A percentile compares a stretch with the other conserved stretches of the same genome.
Conservation (phyloP, 116 monocot genomes). For the Papilionanthe hybrid region DNA sequence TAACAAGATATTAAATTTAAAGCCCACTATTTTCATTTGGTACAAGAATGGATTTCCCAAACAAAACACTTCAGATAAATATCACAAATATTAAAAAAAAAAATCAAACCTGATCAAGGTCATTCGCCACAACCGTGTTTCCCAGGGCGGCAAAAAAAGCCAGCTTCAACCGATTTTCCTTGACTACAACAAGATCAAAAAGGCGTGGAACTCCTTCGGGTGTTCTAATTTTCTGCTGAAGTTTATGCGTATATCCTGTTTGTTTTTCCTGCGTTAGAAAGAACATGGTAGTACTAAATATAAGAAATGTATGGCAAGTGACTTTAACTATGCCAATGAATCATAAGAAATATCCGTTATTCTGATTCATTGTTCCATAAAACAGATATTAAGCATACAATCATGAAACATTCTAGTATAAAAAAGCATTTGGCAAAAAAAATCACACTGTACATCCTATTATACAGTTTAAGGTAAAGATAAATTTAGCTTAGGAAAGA, state of each 20-base stretch:
- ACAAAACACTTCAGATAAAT: background rate
- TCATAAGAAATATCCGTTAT: background rate
- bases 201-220: slow-evolving; percentile 92
- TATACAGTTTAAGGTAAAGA: background rate
- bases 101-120: slow-evolving; percentile 84
- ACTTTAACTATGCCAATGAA: background rate
- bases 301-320: background rate
- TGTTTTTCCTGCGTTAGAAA: slow-evolving; percentile 79
- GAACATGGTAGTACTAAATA: background rate
- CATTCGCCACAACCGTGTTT: slow-evolving; percentile 88
- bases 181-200: slow-evolving; percentile 85
- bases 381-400: background rate
- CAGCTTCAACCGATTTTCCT: slow-evolving; percentile 67
- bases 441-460: background rate
- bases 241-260: slow-evolving; percentile 35
- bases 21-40: background rate
- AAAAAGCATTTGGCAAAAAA: background rate
- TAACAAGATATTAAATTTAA: background rate
- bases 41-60: background rate
- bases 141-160: slow-evolving; percentile 81
- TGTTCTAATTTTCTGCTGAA: slow-evolving; percentile 62
- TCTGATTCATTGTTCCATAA: background rate
- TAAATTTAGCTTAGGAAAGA: background rate
- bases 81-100: background rate
- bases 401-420: background rate